These are phyloP conservation scores for Parasarocladium wereldwijsianum DNA, from an alignment of 2,329 filamentous ascomycete genomes.

Conservation along the genomic window DNA sequence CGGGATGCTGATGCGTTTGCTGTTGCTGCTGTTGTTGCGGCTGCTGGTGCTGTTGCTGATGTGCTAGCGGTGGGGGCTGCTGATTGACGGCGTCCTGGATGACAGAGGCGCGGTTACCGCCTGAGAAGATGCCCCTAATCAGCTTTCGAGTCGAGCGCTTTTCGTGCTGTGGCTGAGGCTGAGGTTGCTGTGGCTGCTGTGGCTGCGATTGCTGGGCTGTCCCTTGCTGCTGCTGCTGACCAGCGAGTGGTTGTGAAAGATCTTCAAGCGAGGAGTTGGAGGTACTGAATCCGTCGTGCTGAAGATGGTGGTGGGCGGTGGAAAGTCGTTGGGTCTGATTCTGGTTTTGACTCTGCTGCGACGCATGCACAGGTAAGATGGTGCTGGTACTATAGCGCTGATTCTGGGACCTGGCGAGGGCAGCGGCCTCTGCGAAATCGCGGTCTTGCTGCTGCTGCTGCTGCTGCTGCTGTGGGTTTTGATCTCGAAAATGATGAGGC, in stretches of 20 bases:
- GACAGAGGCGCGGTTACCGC: conserved; percentile 13
- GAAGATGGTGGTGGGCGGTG: conserved; percentile 12
- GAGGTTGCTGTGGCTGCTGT: conserved; percentile 11
- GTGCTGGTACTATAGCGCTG: conserved; percentile 27
- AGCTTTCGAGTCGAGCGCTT: conserved; percentile 38
- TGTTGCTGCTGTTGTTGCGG: conserved; percentile 16
- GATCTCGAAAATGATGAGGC: neutral
- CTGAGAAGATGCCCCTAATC: conserved; percentile 38
- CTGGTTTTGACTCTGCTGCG: conserved; percentile 9
- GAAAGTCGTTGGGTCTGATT: conserved; percentile 17
- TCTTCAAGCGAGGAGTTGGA: conserved; percentile 27
- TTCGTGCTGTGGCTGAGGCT: conserved; percentile 16
- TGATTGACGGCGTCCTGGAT: conserved; percentile 6
- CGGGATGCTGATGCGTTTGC: conserved; percentile 11
- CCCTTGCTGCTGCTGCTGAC: conserved; percentile 10
- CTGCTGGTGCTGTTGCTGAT: conserved; percentile 12
- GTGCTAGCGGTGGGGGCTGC: conserved; percentile 15
- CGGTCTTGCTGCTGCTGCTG: conserved; percentile 10
- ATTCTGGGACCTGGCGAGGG: conserved; percentile 34
- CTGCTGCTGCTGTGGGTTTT: conserved; percentile 9
- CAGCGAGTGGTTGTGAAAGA: conserved; percentile 15
- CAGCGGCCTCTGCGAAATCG: conserved; percentile 13
- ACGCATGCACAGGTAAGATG: conserved; percentile 11
- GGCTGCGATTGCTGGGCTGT: conserved; percentile 4
- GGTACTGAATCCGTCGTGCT: conserved; percentile 3